A percentile compares a stretch with the other conserved stretches of the same genome.
Conservation (phyloP, 2,329 filamentous ascomycete species). For the Colletotrichum lentis region DNA sequence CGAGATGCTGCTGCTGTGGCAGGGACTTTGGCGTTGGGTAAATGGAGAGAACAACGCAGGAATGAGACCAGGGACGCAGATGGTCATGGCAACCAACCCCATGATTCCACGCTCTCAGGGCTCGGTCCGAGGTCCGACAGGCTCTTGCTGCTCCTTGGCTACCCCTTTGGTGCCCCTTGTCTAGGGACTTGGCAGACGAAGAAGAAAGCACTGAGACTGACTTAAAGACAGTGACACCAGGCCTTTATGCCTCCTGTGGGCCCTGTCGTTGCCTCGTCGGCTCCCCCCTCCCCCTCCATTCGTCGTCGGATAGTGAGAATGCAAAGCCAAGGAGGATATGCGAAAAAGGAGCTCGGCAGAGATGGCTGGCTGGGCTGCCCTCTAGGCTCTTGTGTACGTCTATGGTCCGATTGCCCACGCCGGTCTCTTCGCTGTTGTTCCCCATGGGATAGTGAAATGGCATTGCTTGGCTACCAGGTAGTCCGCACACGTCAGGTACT, state of each 20-base stretch:
- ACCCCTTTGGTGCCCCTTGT: too few relatives aligned
- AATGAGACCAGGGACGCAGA: neutral
- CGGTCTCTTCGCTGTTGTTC: neutral
- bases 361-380: too few relatives aligned
- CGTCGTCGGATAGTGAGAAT: neutral
- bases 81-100: neutral
- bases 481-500: too few relatives aligned
- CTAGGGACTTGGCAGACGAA: too few relatives aligned
- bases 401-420: neutral
- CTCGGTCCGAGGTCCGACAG: neutral
- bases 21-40: too few relatives aligned
- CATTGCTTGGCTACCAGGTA: neutral
- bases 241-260: constrained; percentile 6
- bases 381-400: too few relatives aligned
- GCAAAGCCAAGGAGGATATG: neutral
- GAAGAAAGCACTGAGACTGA: neutral
- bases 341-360: too few relatives aligned
- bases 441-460: neutral
- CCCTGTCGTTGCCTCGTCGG: too few relatives aligned
- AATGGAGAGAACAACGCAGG: neutral
- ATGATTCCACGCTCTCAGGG: neutral
- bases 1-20: too few relatives aligned
- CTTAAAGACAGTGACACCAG: neutral
- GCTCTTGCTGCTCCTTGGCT: too few relatives aligned
- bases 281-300: too few relatives aligned